These are phyloP conservation scores for Clavariopsis aquatica DNA, from an alignment of 495 filamentous ascomycete genomes.

Conservation along the genomic window DNA sequence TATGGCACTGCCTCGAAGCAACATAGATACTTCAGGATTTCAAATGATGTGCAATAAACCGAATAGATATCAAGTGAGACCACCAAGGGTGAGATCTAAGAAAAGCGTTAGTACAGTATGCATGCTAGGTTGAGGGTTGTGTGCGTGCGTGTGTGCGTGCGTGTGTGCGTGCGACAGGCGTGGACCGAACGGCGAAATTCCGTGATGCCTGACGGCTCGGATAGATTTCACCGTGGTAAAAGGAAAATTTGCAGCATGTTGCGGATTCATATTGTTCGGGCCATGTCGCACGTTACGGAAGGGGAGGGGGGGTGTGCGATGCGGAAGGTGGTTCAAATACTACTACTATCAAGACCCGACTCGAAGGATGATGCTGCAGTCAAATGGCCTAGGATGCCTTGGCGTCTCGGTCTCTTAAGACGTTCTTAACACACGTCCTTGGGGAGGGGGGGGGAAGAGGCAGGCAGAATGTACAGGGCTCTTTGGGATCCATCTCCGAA, in stretches of 20 bases:
- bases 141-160: too few relatives aligned
- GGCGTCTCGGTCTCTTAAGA: slow-evolving; percentile 26
- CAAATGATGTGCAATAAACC: neutral
- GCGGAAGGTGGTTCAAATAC: slow-evolving; percentile 24
- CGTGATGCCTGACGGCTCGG: neutral
- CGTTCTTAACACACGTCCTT: neutral
- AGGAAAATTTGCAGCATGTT: slow-evolving; percentile 12
- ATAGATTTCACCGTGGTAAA: neutral
- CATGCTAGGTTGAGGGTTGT: neutral
- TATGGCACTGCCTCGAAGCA: neutral
- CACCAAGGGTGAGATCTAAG: slow-evolving; percentile 21
- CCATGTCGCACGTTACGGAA: neutral
- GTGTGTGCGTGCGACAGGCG: too few relatives aligned
- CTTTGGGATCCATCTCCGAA: slow-evolving; percentile 29
- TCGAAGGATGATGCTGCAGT: slow-evolving; percentile 19
- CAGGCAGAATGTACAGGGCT: slow-evolving; percentile 17
- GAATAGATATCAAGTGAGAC: neutral
- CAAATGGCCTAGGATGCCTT: slow-evolving; percentile 21
- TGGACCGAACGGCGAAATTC: neutral
- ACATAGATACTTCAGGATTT: neutral
- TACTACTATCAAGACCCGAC: slow-evolving; percentile 15
- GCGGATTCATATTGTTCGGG: slow-evolving; percentile 21
- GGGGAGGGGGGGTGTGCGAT: neutral
- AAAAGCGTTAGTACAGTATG: slow-evolving; percentile 15
- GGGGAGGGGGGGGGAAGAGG: too few relatives aligned